Conservation (phyloP, 2,329 filamentous ascomycete genomes). For the Clonostachys byssicola region DNA sequence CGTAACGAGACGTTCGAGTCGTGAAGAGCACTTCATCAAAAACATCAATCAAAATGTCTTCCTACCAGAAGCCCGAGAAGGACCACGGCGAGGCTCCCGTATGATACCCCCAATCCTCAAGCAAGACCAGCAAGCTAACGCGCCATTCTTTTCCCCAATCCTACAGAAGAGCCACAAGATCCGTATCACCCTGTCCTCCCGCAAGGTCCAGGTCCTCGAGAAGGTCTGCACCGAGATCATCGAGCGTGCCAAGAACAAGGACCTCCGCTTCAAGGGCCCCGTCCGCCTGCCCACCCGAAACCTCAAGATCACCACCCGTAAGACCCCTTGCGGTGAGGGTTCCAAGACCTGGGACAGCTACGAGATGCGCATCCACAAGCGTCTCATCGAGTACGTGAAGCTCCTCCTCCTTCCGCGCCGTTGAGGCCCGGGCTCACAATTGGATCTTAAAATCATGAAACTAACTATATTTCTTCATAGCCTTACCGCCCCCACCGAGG, state of each 20-base stretch:
- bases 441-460: neutral
- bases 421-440: conserved; percentile 12
- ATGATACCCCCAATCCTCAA: conserved; percentile 23
- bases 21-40: conserved; percentile 52
- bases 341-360: conserved; percentile 99
- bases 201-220: conserved; percentile 94
- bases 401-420: conserved; percentile 13
- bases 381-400: conserved; percentile 73
- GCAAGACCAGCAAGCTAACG: conserved; percentile 1
- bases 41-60: conserved; percentile 65
- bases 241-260: conserved; percentile 98
- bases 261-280: conserved; percentile 96
- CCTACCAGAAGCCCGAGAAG: conserved; percentile 91
- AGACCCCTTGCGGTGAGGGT: conserved; percentile 99
- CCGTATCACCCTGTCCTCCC: conserved; percentile 93
- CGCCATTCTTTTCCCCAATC: no score
- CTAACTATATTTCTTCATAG: conserved; percentile 28
- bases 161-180: conserved; percentile 89
- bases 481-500: conserved; percentile 95
- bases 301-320: conserved; percentile 94
- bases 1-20: conserved; percentile 76
- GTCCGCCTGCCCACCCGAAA: conserved; percentile 97
- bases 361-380: conserved; percentile 99
- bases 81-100: conserved; percentile 84
- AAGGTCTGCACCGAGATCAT: conserved; percentile 98